Percentiles rank a stretch among this genome's conserved stretches.
These are phyloP conservation scores for Microcos paniculata DNA, from an alignment of 345 rosid species.

Conservation along the genomic window DNA sequence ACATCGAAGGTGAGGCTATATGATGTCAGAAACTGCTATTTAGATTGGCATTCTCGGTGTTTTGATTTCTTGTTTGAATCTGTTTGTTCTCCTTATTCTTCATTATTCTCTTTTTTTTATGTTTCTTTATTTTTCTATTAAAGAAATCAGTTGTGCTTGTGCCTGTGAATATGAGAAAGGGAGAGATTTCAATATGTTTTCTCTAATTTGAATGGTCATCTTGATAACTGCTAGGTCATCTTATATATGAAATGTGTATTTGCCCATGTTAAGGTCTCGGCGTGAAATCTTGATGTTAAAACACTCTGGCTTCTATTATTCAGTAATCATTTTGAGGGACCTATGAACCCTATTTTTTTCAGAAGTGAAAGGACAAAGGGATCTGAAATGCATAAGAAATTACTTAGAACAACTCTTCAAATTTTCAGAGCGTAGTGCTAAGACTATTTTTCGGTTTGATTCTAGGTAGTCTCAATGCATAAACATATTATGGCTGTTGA, in stretches of 20 bases:
- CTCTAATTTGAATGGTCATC: not conserved
- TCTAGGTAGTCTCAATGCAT: not conserved
- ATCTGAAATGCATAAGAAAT: not conserved
- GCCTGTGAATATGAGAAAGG: not conserved
- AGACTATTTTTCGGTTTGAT: not conserved
- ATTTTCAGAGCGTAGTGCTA: not conserved
- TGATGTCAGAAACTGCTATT: not conserved
- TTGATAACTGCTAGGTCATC: not conserved
- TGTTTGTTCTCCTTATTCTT: not conserved
- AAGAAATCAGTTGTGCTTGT: not conserved
- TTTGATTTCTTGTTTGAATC: not conserved
- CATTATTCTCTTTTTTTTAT: not conserved
- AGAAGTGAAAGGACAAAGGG: not conserved
- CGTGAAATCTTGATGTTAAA: not conserved
- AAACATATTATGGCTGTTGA: not conserved
- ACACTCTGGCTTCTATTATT: not conserved
- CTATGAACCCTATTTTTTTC: not conserved
- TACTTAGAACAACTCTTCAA: not conserved
- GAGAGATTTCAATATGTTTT: not conserved
- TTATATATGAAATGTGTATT: not conserved
- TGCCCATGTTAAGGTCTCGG: not conserved
- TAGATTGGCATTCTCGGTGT: slow-evolving; percentile 1
- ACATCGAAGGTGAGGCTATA: not conserved
- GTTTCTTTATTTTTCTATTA: not conserved
- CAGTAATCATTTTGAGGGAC: not conserved